Evolutionary conservation across 2,329 filamentous ascomycete species (phyloP), one percentile per base, ranked within the genome.

Genomic region (Hypoxylon sp.): DNA sequence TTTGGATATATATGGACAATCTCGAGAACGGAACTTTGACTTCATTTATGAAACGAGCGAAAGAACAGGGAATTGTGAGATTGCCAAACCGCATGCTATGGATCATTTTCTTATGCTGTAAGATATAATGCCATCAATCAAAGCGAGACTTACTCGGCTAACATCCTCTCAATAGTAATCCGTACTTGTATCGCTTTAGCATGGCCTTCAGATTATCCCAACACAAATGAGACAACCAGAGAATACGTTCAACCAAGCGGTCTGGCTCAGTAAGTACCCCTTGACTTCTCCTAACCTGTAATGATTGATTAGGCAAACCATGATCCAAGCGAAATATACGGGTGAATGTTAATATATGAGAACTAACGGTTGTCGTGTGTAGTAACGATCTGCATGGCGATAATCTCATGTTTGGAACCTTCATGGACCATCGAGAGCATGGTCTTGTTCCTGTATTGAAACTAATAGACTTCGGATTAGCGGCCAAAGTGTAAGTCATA

Each of bases 71-170:
- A 21, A 2, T 48, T 4, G 5, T n/a, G 1, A 49, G 48, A 11
- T 17, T 67, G 21, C 64, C 64, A n/a, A 63, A 67, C 23, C 64
- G 64, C 14, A 21, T 67, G 21, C 46, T 67, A 2, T 67, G 64
- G 64, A 19, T 21, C 5, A 21, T 67, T 23, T 67, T 67, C 13
- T 11, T 67, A 10, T 67, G 64, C 28, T 51, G 64, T 67, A 2
- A 60, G 64, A 63, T 56, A 2, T n/a, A 10, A 21, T 34, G 19
- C 9, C 9, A 5, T n/a, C 28, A 11, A 2, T 3, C 11, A 7
- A 17, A 23, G 1, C 17, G 19, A 3, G 48, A 60, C 28, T 30
- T 34, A 14, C 5, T 2, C 32, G n/a, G 32, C 19, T 60, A 19
- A 58, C 19, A 14, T 5, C 6, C 9, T 30, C 14, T n/a, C 2